Percentiles rank a stretch among this genome's conserved stretches.
Conservation (phyloP, 257 asterid genomes). For the Schizonepeta tenuifolia region DNA sequence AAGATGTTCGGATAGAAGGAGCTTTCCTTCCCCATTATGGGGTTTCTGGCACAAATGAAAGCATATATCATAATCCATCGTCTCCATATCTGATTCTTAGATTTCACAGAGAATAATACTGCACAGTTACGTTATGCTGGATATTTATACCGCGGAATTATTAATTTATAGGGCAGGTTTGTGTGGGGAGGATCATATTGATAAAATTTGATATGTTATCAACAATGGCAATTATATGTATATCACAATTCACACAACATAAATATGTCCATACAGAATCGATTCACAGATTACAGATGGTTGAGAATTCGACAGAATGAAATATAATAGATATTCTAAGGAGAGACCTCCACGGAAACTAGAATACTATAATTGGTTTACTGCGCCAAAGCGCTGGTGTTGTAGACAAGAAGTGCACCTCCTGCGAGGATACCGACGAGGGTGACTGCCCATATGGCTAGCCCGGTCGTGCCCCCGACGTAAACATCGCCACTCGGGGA, state of each 20-base stretch:
- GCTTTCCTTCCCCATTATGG: neutral
- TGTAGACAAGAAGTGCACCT: constrained; percentile 95
- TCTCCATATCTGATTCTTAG: neutral
- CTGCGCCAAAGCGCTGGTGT: constrained; percentile 95
- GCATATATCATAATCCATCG: neutral
- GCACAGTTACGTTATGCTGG: neutral
- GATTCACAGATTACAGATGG: constrained; percentile 13
- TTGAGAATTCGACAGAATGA: neutral
- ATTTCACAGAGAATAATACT: neutral
- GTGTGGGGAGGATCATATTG: neutral
- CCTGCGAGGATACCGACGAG: constrained; percentile 78
- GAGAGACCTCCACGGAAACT: constrained; percentile 12
- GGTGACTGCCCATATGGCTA: constrained; percentile 94
- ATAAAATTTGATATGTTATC: neutral
- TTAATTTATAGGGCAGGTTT: neutral
- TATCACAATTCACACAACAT: neutral
- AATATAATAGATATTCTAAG: neutral
- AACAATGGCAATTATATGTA: neutral
- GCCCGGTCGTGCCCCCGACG: constrained; percentile 84
- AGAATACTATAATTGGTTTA: constrained; percentile 24
- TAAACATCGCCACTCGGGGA: constrained; percentile 92
- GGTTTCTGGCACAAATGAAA: neutral
- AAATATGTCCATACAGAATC: neutral
- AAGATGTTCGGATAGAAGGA: neutral
- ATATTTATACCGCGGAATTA: neutral